phyloP scores from a whole-genome alignment of 2,329 filamentous ascomycete genomes.

The Aureobasidium sp. region DNA sequence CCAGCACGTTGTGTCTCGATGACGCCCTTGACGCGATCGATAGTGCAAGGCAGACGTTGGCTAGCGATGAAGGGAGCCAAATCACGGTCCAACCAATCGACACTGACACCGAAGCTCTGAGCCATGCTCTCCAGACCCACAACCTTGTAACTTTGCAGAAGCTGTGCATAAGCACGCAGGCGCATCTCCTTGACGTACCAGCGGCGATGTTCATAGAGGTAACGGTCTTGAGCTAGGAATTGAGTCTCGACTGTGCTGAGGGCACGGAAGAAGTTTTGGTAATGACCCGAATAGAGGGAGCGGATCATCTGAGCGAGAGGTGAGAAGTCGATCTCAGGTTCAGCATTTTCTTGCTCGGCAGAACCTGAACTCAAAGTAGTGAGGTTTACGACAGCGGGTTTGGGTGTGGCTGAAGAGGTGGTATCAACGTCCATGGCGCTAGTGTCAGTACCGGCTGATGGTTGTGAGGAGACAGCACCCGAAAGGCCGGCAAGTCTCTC shows the following conservation, averaged over 20 bases:
- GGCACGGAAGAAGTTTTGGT: conserved; percentile 87
- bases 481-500: conserved; percentile 79
- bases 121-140: conserved; percentile 98
- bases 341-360: conserved; percentile 65
- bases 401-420: conserved; percentile 41
- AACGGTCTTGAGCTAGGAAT: conserved; percentile 90
- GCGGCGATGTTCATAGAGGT: conserved; percentile 88
- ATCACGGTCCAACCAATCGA: conserved; percentile 89
- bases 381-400: conserved; percentile 75
- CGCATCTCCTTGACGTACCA: conserved; percentile 99
- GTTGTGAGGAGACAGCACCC: conserved; percentile 73
- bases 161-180: conserved; percentile 89
- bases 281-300: conserved; percentile 88
- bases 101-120: conserved; percentile 89
- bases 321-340: conserved; percentile 80
- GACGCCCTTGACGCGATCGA: conserved; percentile 91
- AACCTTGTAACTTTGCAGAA: conserved; percentile 93
- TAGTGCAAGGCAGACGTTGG: conserved; percentile 90
- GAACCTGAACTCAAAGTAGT: conserved; percentile 66
- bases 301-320: conserved; percentile 81
- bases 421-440: conserved; percentile 41
- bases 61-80: conserved; percentile 95
- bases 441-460: conserved; percentile 65
- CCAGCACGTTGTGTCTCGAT: conserved; percentile 98
- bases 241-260: conserved; percentile 85